These are phyloP conservation scores for Paramecium octaurelia DNA, from an alignment of 73 alveolate genomes.

Conservation along the genomic window DNA sequence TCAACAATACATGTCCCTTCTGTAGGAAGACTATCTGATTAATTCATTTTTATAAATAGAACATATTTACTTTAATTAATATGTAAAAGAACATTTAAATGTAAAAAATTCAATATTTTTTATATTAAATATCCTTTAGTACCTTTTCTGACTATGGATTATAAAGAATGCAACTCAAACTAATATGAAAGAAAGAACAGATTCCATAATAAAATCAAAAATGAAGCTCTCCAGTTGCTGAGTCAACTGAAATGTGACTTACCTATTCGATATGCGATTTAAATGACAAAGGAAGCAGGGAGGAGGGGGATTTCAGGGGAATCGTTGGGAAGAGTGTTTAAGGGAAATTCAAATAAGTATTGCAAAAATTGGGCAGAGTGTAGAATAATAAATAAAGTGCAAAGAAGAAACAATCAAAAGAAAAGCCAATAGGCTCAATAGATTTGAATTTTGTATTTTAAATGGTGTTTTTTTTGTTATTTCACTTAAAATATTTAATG, in stretches of 20 bases:
- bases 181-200: neutral
- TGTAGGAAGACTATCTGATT: conserved; percentile 16
- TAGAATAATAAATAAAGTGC: neutral
- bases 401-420: neutral
- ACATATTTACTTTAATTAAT: neutral
- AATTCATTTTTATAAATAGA: neutral
- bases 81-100: too few relatives aligned
- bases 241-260: neutral
- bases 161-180: neutral
- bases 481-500: neutral
- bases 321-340: neutral
- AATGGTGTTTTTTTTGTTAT: neutral
- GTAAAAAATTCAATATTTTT: too few relatives aligned
- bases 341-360: neutral
- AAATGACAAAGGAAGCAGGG: neutral
- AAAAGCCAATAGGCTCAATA: neutral
- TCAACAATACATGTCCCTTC: conserved; percentile 24
- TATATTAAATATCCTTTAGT: too few relatives aligned
- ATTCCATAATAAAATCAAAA: neutral
- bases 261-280: neutral
- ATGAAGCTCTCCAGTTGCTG: neutral
- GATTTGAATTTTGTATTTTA: neutral
- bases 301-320: neutral
- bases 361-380: neutral
- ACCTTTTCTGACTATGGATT: neutral